These are phyloP conservation scores for Crassisporium funariophilum DNA, from an alignment of 768 basidiomycete species.

Conservation along the genomic window DNA sequence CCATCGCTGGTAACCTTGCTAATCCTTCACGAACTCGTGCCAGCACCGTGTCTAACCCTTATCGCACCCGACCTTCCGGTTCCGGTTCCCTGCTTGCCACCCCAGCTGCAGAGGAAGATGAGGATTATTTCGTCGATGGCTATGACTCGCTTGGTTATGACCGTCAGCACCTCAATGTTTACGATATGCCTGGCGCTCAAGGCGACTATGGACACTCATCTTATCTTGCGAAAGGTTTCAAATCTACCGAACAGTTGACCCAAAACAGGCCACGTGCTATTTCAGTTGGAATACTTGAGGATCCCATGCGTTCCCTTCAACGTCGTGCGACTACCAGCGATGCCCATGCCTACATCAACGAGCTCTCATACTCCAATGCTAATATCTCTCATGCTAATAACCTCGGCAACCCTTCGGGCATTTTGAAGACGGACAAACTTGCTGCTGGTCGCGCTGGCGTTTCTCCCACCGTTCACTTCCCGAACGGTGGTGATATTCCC, in stretches of 20 bases:
- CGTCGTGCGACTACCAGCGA: constrained; percentile 60
- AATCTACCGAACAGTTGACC: constrained; percentile 68
- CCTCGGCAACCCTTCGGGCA: constrained; percentile 46
- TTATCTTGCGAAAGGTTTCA: constrained; percentile 74
- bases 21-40: constrained; percentile 83
- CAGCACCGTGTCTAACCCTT: constrained; percentile 93
- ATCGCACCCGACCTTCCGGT: constrained; percentile 65
- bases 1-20: constrained; percentile 81
- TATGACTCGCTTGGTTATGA: constrained; percentile 54
- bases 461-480: constrained; percentile 68
- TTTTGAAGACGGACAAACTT: constrained; percentile 66
- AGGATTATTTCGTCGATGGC: constrained; percentile 63
- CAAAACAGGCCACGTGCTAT: constrained; percentile 75
- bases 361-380: constrained; percentile 47
- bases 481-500: constrained; percentile 54
- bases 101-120: constrained; percentile 74
- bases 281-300: constrained; percentile 86
- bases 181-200: constrained; percentile 56
- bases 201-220: constrained; percentile 55
- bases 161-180: constrained; percentile 63
- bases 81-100: constrained; percentile 65
- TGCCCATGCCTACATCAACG: constrained; percentile 59
- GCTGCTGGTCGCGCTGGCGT: constrained; percentile 44
- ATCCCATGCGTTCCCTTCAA: constrained; percentile 70
- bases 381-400: constrained; percentile 41